Percentiles rank a stretch among this genome's conserved stretches.
Evolutionary conservation across 176 grass and related monocot species (phyloP).

Genomic region (Musa acuminata): DNA sequence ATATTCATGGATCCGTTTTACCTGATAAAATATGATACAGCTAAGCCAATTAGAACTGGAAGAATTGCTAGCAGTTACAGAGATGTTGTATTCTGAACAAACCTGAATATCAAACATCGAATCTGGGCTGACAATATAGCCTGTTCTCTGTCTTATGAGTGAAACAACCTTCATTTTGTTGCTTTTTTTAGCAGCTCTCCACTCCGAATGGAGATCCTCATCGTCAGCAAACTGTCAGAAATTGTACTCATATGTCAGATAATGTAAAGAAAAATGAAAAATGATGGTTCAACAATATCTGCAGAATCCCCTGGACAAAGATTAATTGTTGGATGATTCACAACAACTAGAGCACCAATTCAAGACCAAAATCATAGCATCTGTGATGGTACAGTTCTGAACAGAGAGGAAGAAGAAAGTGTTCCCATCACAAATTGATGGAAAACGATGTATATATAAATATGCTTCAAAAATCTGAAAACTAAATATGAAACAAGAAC

Average conservation of each 20-base stretch:
- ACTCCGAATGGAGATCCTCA: constrained; percentile 77
- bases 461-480: neutral
- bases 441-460: neutral
- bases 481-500: neutral
- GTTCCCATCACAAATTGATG: neutral
- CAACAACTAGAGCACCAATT: no score
- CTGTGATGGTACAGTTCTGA: neutral
- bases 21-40: constrained; percentile 40
- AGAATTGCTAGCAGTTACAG: neutral
- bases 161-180: constrained; percentile 80
- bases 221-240: constrained; percentile 70
- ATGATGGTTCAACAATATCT: neutral
- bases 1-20: constrained; percentile 99
- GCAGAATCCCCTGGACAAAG: neutral
- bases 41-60: neutral
- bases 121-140: constrained; percentile 90
- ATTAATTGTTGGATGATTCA: neutral
- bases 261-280: neutral
- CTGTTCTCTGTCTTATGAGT: constrained; percentile 85
- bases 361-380: no score
- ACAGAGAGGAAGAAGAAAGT: neutral
- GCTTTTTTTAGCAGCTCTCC: constrained; percentile 61
- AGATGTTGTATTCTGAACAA: neutral
- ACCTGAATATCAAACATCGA: constrained; percentile 99
- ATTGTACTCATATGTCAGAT: constrained; percentile 7